Conservation (phyloP, 1,284 basidiomycete genomes). For the Microbotryomycetes sp. region DNA sequence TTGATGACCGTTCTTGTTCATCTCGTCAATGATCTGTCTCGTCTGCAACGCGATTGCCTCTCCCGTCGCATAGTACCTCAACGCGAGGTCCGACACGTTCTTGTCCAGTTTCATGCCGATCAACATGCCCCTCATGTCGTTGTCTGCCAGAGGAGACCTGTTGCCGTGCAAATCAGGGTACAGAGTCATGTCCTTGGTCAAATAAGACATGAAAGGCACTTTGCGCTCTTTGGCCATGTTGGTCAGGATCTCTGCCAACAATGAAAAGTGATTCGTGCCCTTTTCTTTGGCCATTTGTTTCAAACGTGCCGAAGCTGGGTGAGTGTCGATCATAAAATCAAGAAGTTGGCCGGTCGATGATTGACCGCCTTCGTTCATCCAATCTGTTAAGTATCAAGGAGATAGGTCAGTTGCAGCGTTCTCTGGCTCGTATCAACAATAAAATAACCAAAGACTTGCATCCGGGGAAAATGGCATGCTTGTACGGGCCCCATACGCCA, state of each 20-base stretch:
- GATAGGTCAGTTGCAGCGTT: background rate
- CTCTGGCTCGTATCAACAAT: background rate
- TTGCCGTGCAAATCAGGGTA: slow-evolving; percentile 90
- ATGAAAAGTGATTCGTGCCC: slow-evolving; percentile 46
- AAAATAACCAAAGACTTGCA: slow-evolving; percentile 43
- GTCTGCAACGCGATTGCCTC: slow-evolving; percentile 95
- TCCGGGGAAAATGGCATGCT: slow-evolving; percentile 76
- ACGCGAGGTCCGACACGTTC: slow-evolving; percentile 71
- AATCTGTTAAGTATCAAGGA: slow-evolving; percentile 27
- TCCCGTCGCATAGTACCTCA: slow-evolving; percentile 83
- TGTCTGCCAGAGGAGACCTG: slow-evolving; percentile 89
- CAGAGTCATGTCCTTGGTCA: slow-evolving; percentile 83
- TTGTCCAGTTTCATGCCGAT: slow-evolving; percentile 77
- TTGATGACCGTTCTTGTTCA: slow-evolving; percentile 78
- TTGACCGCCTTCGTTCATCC: slow-evolving; percentile 99
- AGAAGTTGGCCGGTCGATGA: slow-evolving; percentile 83
- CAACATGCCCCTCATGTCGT: slow-evolving; percentile 85
- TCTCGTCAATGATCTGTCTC: slow-evolving; percentile 83
- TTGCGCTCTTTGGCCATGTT: slow-evolving; percentile 53
- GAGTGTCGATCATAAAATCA: slow-evolving; percentile 89
- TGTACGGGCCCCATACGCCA: slow-evolving; percentile 96
- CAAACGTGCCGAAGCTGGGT: slow-evolving; percentile 70
- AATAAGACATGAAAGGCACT: slow-evolving; percentile 49
- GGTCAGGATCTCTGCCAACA: slow-evolving; percentile 69
- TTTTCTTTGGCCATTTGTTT: slow-evolving; percentile 48